These are phyloP conservation scores for Podaxis sp. DNA, from an alignment of 768 basidiomycete species.

Conservation along the genomic window DNA sequence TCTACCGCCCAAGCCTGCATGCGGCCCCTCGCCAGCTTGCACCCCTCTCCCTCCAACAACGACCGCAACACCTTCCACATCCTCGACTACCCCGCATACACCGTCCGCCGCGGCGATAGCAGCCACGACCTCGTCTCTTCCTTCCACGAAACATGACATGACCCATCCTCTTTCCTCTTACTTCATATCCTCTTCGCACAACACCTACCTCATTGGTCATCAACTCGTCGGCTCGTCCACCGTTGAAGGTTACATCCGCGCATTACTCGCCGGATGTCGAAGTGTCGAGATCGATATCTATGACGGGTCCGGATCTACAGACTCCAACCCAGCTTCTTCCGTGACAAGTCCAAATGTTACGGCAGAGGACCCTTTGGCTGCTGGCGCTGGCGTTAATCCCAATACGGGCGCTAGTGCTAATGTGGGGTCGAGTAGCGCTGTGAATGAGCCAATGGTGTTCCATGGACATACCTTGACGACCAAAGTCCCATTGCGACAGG, in stretches of 20 bases:
- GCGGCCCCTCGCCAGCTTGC: not conserved
- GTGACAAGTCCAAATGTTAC: no score
- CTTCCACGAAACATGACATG: conserved; percentile 70
- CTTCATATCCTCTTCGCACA: conserved; percentile 89
- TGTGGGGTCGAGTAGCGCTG: conserved; percentile 52
- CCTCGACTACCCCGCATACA: not conserved
- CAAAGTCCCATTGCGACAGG: conserved; percentile 78
- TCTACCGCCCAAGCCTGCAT: conserved; percentile 25
- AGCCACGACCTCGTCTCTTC: conserved; percentile 18
- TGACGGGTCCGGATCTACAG: conserved; percentile 46
- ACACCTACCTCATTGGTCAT: conserved; percentile 86
- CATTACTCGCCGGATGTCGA: conserved; percentile 82
- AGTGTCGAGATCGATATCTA: conserved; percentile 65
- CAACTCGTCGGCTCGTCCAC: conserved; percentile 86
- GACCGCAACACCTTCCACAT: not conserved
- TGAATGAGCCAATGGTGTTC: conserved; percentile 81
- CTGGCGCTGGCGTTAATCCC: no score
- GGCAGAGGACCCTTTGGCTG: not conserved
- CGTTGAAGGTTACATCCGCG: conserved; percentile 88
- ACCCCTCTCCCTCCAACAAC: not conserved
- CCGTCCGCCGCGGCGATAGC: not conserved
- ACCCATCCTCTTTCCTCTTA: conserved; percentile 85
- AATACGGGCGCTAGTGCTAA: not conserved
- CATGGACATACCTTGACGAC: conserved; percentile 92
- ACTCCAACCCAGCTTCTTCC: not conserved